Conservation (phyloP, 2,329 filamentous ascomycete genomes). For the Torrubiellomyces zombiae region DNA sequence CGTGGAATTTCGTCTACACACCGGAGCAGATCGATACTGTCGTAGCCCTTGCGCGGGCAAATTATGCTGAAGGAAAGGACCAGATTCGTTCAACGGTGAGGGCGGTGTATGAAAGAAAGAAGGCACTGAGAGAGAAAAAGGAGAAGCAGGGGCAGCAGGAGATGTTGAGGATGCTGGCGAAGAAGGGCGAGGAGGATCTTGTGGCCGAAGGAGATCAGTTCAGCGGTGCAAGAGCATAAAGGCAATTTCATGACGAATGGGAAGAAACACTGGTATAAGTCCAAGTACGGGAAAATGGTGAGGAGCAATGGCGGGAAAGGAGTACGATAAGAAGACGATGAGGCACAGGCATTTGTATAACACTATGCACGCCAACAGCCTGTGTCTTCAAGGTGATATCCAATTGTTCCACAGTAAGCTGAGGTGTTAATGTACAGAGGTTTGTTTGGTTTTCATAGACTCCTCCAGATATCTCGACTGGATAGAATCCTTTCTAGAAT, state of each 20-base stretch:
- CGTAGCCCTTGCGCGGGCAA: slow-evolving; percentile 65
- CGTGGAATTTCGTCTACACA: slow-evolving; percentile 97
- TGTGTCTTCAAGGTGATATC: not conserved
- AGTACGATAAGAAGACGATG: too few species aligned
- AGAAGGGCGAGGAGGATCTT: too few species aligned
- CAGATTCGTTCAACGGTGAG: slow-evolving; percentile 63
- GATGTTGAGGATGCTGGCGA: slow-evolving; percentile 17
- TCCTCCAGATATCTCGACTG: too few species aligned
- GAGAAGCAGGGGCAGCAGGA: slow-evolving; percentile 24
- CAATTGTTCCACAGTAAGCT: slow-evolving; percentile 21
- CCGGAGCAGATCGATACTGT: slow-evolving; percentile 78
- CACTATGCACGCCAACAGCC: too few species aligned
- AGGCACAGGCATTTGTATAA: too few species aligned
- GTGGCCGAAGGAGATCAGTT: too few species aligned
- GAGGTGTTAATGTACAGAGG: slow-evolving; percentile 21
- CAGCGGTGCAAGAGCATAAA: too few species aligned
- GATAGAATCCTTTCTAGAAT: too few species aligned
- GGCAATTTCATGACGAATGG: too few species aligned
- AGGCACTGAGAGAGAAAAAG: slow-evolving; percentile 41
- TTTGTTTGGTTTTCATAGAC: slow-evolving; percentile 1
- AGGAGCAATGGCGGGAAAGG: too few species aligned
- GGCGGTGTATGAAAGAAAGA: slow-evolving; percentile 89
- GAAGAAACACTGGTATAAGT: too few species aligned
- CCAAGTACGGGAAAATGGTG: too few species aligned
- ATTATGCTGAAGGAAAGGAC: slow-evolving; percentile 69